Base-by-base conservation (phyloP, 495 filamentous ascomycete species). In the Endocarpon pusillum region DNA sequence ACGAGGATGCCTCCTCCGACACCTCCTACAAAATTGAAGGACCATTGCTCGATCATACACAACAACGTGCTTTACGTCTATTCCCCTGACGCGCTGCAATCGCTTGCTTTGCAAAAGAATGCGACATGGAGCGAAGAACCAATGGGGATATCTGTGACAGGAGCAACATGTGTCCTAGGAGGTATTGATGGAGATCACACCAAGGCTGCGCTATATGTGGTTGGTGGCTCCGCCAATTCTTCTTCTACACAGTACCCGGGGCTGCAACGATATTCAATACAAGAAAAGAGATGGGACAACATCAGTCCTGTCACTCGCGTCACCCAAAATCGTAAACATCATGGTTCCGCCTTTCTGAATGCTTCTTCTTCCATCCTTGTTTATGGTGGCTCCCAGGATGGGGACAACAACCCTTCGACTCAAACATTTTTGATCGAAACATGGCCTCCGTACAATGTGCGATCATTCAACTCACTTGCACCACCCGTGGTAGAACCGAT, bases 31-130 rank as follows among this genome's bases (percentile, higher is more conserved):
- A 50, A 68, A 40, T 58, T 93, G 42, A 65, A 68, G 44, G 73
- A 77, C 56, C 71, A 77, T 44, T 97, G 89, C 56, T 89, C 84
- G 11, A 70, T 76, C 37, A 67, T 97, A 34, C 61, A 80, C 55
- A 64, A 86, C 50, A 73, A 80, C 53, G 89, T 77, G 12, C 70
- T 97, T 11, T 97, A 93, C 57, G 73, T 74, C 8, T 94, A 82
- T 46, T 80, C 82, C 23, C 49, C 70, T 14, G 54, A 66, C 32
- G 81, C 75, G 16, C 84, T 97, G 37, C 74, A 81, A 46, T 77
- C 78, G 3, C 57, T 96, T 23, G 54, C 60, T 14, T 59, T 97
- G 40, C 45, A 63, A 40, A 44, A 71, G 35, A 80, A 82, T 35
- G 78, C 65, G 17, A 52, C 62, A 49, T 97, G 89, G 89, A 56